Conservation (phyloP, 176 grass and related monocot genomes). For the Cenchrus purpureus region DNA sequence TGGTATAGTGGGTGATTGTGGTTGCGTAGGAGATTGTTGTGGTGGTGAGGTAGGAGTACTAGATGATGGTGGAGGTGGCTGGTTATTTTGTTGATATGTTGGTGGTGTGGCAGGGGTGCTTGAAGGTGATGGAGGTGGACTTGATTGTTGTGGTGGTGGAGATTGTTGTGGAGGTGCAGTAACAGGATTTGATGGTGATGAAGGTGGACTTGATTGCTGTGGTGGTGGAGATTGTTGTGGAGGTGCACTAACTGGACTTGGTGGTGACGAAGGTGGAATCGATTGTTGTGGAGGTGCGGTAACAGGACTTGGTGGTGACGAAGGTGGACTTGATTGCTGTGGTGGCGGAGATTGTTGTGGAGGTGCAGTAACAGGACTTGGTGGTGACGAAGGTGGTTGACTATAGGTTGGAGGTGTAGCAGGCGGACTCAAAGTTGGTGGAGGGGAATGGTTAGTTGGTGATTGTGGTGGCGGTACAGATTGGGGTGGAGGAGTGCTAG, state of each 20-base stretch:
- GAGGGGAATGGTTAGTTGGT: no score
- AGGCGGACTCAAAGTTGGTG: not conserved
- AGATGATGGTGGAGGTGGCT: no score
- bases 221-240: not conserved
- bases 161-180: no score
- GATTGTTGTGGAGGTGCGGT: not conserved
- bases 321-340: not conserved
- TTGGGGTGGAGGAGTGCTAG: not conserved
- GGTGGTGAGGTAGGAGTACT: no score
- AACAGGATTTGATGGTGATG: no score
- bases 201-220: no score
- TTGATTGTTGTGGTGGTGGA: no score
- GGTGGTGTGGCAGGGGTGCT: no score
- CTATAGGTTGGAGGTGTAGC: not conserved
- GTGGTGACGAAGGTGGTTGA: not conserved
- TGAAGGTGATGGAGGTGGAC: no score
- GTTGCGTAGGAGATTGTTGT: no score
- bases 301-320: not conserved
- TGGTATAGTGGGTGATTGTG: no score
- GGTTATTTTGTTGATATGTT: no score
- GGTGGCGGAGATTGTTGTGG: not conserved
- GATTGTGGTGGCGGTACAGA: not conserved
- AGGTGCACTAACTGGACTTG: not conserved
- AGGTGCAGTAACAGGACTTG: not conserved
- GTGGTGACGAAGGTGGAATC: not conserved